Evolutionary conservation across 1,284 basidiomycete species (phyloP).

Genomic region (Trichosporon faecale): DNA sequence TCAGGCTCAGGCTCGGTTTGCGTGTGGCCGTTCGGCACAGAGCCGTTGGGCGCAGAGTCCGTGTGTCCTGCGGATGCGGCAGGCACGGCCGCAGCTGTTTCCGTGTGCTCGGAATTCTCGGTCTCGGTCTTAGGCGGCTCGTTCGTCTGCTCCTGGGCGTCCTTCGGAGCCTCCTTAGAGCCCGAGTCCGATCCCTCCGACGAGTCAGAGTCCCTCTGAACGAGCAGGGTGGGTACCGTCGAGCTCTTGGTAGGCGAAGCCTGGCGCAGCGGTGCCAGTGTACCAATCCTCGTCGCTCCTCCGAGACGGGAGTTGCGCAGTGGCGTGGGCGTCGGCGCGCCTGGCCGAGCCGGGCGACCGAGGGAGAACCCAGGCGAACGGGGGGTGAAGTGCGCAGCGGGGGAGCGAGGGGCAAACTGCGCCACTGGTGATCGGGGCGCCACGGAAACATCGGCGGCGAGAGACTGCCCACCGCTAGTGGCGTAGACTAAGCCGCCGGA

Average conservation of each 20-base stretch:
- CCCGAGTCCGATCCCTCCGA: not conserved
- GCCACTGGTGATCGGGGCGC: not conserved
- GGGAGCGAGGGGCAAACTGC: conserved; percentile 12
- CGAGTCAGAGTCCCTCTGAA: not conserved
- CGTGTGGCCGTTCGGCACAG: not conserved
- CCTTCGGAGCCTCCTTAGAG: not conserved
- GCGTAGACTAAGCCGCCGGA: conserved; percentile 2
- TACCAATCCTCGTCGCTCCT: not conserved
- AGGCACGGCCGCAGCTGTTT: not conserved
- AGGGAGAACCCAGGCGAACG: not conserved
- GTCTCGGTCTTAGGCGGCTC: not conserved
- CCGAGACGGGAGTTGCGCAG: not conserved
- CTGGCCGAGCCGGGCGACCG: conserved; percentile 12
- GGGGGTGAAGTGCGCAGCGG: not conserved
- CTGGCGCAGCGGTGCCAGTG: not conserved
- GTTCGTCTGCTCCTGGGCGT: not conserved
- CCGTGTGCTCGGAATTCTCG: too few relatives aligned
- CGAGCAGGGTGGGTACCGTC: not conserved
- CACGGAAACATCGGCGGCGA: not conserved
- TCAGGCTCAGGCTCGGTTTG: not conserved
- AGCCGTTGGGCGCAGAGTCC: not conserved
- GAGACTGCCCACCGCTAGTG: not conserved
- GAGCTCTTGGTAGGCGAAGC: not conserved
- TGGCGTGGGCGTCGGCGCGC: conserved; percentile 10
- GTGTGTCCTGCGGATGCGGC: not conserved